Conservation (phyloP, 306 rosid species). For the Ceratonia siliqua region DNA sequence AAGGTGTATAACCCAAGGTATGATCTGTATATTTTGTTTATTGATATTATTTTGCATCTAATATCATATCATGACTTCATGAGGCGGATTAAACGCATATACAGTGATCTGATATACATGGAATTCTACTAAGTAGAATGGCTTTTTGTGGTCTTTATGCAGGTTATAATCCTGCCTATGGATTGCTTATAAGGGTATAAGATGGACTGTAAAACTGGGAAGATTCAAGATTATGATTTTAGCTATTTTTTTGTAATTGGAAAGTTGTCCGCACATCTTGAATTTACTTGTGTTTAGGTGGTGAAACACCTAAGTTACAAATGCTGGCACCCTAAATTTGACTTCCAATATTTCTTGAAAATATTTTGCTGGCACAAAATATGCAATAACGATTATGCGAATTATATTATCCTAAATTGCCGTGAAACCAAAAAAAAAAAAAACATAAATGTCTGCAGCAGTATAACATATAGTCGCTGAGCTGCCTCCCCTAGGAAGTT, state of each 20-base stretch:
- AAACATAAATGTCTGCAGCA: no score
- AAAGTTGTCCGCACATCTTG: no score
- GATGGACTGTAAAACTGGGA: background rate
- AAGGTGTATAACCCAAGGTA: constrained; percentile 15
- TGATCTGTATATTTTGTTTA: constrained; percentile 17
- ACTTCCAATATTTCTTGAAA: no score
- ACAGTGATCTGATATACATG: background rate
- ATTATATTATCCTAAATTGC: no score
- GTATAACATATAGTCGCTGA: no score
- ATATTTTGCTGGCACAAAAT: no score
- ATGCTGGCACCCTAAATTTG: no score
- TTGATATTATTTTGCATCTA: background rate
- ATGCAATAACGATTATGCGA: no score
- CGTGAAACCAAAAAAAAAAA: no score
- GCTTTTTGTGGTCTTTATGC: constrained; percentile 4
- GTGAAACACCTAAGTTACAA: no score
- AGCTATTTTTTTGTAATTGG: background rate
- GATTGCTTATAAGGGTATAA: background rate
- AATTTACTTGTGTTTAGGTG: no score
- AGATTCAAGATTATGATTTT: background rate
- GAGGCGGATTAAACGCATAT: background rate
- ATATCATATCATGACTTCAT: background rate
- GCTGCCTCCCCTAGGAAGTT: no score
- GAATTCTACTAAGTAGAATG: constrained; percentile 11
- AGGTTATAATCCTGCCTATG: constrained; percentile 5